Evolutionary conservation across 176 grass and related monocot genomes (phyloP).

Genomic region (Bonia amplexicaulis): DNA sequence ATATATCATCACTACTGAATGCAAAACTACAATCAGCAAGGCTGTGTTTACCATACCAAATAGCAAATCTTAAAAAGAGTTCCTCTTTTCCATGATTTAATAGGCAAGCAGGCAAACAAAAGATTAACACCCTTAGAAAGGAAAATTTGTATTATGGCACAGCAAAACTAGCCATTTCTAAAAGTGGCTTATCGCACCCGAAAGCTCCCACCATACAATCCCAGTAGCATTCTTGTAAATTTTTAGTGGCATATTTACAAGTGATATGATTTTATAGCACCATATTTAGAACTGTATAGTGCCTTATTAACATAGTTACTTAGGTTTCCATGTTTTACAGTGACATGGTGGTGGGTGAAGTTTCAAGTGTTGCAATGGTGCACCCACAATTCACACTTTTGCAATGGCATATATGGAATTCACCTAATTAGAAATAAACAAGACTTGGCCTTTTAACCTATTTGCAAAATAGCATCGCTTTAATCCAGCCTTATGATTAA

Average conservation of each 20-base stretch:
- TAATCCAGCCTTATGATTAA: neutral
- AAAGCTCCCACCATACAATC: neutral
- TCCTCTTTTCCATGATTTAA: neutral
- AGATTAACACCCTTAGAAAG: neutral
- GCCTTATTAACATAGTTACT: neutral
- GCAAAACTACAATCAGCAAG: neutral
- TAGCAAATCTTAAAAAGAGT: neutral
- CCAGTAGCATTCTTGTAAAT: neutral
- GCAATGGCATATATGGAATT: neutral
- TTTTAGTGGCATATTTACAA: neutral
- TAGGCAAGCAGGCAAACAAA: neutral
- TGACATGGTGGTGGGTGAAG: neutral
- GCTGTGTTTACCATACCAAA: neutral
- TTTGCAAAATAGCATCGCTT: neutral
- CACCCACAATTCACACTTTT: neutral
- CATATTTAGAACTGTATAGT: neutral
- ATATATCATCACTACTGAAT: neutral
- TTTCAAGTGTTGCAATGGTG: neutral
- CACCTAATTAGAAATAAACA: neutral
- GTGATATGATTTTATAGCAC: neutral
- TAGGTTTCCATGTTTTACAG: neutral
- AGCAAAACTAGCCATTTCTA: neutral
- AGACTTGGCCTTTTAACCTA: neutral
- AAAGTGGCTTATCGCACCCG: slow-evolving; percentile 6
- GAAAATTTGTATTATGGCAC: neutral